Evolutionary conservation across 169 alveolate genomes (phyloP), one percentile per base, ranked within the genome.

Genomic region (Babesia caballi): DNA sequence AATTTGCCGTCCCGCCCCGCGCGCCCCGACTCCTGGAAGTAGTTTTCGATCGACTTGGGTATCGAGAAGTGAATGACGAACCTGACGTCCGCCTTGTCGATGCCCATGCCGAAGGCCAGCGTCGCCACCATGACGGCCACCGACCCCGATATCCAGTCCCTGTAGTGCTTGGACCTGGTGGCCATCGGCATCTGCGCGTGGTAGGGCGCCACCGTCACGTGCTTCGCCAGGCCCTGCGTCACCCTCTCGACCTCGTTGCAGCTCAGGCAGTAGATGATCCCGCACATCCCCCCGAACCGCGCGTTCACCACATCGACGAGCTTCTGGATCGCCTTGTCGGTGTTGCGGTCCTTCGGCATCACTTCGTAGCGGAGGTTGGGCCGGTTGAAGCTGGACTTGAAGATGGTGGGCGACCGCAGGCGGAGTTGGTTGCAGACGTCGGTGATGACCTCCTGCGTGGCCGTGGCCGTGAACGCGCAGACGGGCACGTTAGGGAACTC

Each of bases 81-180:
- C 66, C 99, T 91, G 17, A 97, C 99, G 84, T 96, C 98, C 30
- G 92, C 90, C 88, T 98, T 98, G 89, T 98, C 97, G 41, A 98
- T 97, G 33, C 99, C 99, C 99, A 98, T 94, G 23, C 99, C 99
- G 84, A 98, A 98, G 19, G 99, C 99, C 23, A 97, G 94, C 2
- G 99, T 96, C n/a, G 99, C 99, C 4, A 96, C 98, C 60, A 97
- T 93, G 4, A 97, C 96, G 56, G 95, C 92, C 38, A 95, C 87
- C 77, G 96, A 91, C 41, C 93, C 98, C 86, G 95, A 96, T 97
- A 97, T 80, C 95, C 92, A 97, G 52, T 68, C 68, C 54, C 75
- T 83, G 72, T 93, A 94, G 3, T 85, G 83, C 32, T 51, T 47
- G 28, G 76, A 89, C 38, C 94, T 83, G 30, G 65, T 75, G 23